phyloP scores from a whole-genome alignment of 2,329 filamentous ascomycete species.

The Monilinia vaccinii-corymbosi region DNA sequence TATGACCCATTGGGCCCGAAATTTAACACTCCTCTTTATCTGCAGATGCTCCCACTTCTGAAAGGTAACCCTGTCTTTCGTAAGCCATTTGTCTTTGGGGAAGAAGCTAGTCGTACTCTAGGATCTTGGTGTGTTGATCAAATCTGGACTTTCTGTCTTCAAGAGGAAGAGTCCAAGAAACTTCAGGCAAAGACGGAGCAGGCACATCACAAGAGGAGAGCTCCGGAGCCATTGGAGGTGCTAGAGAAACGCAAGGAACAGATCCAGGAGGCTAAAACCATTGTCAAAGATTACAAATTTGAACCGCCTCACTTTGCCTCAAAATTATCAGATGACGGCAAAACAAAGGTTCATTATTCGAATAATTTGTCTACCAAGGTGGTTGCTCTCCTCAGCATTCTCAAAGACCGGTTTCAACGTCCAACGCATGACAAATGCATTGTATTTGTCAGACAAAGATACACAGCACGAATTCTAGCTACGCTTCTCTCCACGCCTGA shows the following conservation, averaged over 20 bases:
- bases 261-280: slow-evolving; percentile 47
- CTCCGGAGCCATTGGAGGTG: slow-evolving; percentile 28
- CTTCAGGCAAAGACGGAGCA: slow-evolving; percentile 48
- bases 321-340: background rate
- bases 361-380: slow-evolving; percentile 64
- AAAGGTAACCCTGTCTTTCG: slow-evolving; percentile 35
- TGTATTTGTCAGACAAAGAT: slow-evolving; percentile 73
- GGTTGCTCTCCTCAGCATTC: slow-evolving; percentile 46
- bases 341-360: slow-evolving; percentile 7
- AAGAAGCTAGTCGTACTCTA: slow-evolving; percentile 53
- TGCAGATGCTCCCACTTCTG: slow-evolving; percentile 43
- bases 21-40: slow-evolving; percentile 57
- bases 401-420: slow-evolving; percentile 53
- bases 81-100: slow-evolving; percentile 40
- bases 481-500: slow-evolving; percentile 52
- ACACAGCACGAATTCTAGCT: slow-evolving; percentile 65
- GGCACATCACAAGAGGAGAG: slow-evolving; percentile 28
- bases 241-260: slow-evolving; percentile 45
- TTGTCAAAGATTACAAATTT: slow-evolving; percentile 46
- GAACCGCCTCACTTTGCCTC: slow-evolving; percentile 27
- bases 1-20: slow-evolving; percentile 39
- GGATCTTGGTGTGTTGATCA: slow-evolving; percentile 80
- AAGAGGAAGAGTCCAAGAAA: slow-evolving; percentile 51
- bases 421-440: slow-evolving; percentile 61
- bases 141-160: slow-evolving; percentile 65